Conservation (phyloP, 805 yeast species). For the Teunomyces panamensis region DNA sequence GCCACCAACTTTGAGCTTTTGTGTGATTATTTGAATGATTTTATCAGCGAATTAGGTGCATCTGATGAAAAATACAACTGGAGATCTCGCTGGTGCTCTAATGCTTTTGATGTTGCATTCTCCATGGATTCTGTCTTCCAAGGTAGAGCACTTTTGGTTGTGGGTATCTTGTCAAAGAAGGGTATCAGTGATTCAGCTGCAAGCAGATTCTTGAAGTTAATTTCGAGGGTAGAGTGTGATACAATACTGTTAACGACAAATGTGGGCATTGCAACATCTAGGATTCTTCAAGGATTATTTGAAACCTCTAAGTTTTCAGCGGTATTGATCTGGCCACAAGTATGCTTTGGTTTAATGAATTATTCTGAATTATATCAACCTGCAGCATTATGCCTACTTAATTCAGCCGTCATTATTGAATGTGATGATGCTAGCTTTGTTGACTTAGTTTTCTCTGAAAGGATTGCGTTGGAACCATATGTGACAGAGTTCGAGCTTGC, state of each 20-base stretch:
- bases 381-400: constrained; percentile 27
- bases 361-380: constrained; percentile 32
- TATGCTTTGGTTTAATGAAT: constrained; percentile 29
- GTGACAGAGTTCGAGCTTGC: constrained; percentile 42
- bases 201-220: constrained; percentile 26
- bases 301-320: constrained; percentile 44
- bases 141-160: constrained; percentile 61
- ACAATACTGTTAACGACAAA: constrained; percentile 34
- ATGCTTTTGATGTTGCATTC: constrained; percentile 62
- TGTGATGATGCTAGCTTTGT: constrained; percentile 21
- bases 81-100: constrained; percentile 64
- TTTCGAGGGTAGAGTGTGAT: constrained; percentile 19
- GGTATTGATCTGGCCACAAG: constrained; percentile 47
- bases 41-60: constrained; percentile 49
- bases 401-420: constrained; percentile 23
- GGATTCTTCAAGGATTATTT: constrained; percentile 49
- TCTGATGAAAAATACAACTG: constrained; percentile 50
- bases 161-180: constrained; percentile 63
- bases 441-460: constrained; percentile 27
- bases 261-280: constrained; percentile 43
- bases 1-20: constrained; percentile 54
- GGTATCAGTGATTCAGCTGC: constrained; percentile 60
- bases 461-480: constrained; percentile 39
- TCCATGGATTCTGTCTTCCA: constrained; percentile 56
- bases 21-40: constrained; percentile 51